Conservation (phyloP, 2,329 filamentous ascomycete genomes). For the Aspergillus fumigatiaffinis region DNA sequence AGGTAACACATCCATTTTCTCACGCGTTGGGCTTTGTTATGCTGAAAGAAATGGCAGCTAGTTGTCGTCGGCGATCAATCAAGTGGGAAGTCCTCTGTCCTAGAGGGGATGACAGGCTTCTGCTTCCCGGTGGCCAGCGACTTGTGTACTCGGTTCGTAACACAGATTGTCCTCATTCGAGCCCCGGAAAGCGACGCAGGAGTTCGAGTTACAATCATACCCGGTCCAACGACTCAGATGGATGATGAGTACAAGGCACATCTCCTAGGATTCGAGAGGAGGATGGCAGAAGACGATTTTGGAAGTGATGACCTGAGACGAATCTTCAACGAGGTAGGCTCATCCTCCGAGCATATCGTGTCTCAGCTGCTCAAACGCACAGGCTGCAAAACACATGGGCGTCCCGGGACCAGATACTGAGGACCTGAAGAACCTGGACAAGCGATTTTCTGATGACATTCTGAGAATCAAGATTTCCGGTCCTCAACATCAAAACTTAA, state of each 20-base stretch:
- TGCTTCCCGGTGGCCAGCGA: constrained; percentile 26
- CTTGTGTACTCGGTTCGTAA: constrained; percentile 31
- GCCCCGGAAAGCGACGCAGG: constrained; percentile 2
- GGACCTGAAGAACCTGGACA: constrained; percentile 14
- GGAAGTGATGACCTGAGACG: constrained; percentile 15
- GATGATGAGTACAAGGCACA: constrained; percentile 9
- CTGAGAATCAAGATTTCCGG: constrained; percentile 42
- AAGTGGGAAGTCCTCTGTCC: constrained; percentile 30
- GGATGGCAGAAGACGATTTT: constrained; percentile 12
- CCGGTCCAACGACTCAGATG: constrained; percentile 19
- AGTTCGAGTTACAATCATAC: constrained; percentile 31
- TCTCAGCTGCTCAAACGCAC: neutral
- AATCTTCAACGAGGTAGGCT: constrained; percentile 21
- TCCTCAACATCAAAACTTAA: constrained; percentile 37
- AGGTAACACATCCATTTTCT: constrained; percentile 15
- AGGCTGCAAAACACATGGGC: constrained; percentile 27
- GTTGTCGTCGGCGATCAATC: constrained; percentile 34
- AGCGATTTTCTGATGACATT: constrained; percentile 39
- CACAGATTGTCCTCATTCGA: constrained; percentile 28
- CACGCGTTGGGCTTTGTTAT: neutral
- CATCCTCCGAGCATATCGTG: neutral
- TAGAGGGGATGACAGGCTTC: constrained; percentile 28
- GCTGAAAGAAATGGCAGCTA: constrained; percentile 17
- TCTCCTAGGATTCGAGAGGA: constrained; percentile 14
- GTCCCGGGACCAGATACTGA: constrained; percentile 15